A percentile compares a stretch with the other conserved stretches of the same genome.
Evolutionary conservation across 2,329 filamentous ascomycete genomes (phyloP).

Genomic region (Penicillium capsulatum): DNA sequence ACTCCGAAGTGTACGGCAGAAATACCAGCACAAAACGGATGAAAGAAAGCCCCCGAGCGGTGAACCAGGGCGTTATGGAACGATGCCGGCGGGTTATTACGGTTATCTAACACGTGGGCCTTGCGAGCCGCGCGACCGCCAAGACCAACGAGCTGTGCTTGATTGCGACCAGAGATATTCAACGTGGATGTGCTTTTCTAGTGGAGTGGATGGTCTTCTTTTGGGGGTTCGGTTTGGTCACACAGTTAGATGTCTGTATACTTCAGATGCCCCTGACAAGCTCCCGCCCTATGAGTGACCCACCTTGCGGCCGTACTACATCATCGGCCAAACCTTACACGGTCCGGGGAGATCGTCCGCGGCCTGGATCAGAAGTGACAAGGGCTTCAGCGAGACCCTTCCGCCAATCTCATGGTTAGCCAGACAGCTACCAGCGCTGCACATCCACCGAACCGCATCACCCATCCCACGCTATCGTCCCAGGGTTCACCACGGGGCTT

Average conservation of each 20-base stretch:
- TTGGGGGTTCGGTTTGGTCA: no score
- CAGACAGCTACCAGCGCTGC: slow-evolving; percentile 73
- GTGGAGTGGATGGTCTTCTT: no score
- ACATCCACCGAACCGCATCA: slow-evolving; percentile 76
- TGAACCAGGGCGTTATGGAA: no score
- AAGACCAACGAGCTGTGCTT: slow-evolving; percentile 11
- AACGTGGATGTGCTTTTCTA: no score
- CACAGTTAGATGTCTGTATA: no score
- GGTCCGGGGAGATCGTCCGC: no score
- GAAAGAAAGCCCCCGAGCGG: no score
- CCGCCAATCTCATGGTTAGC: slow-evolving; percentile 63
- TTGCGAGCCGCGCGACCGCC: slow-evolving; percentile 13
- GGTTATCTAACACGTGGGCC: slow-evolving; percentile 13
- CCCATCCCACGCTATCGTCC: slow-evolving; percentile 82
- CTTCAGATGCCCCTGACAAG: no score
- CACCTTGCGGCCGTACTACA: slow-evolving; percentile 10
- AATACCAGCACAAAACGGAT: slow-evolving; percentile 11
- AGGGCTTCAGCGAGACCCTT: slow-evolving; percentile 50
- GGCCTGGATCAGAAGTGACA: no score
- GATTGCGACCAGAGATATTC: no score
- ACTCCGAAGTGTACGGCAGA: slow-evolving; percentile 10
- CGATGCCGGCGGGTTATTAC: no score
- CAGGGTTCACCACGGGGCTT: slow-evolving; percentile 80
- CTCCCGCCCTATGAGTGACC: slow-evolving; percentile 6
- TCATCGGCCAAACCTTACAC: slow-evolving; percentile 9